phyloP scores from a whole-genome alignment of 495 filamentous ascomycete genomes.

The Lepraria neglecta region DNA sequence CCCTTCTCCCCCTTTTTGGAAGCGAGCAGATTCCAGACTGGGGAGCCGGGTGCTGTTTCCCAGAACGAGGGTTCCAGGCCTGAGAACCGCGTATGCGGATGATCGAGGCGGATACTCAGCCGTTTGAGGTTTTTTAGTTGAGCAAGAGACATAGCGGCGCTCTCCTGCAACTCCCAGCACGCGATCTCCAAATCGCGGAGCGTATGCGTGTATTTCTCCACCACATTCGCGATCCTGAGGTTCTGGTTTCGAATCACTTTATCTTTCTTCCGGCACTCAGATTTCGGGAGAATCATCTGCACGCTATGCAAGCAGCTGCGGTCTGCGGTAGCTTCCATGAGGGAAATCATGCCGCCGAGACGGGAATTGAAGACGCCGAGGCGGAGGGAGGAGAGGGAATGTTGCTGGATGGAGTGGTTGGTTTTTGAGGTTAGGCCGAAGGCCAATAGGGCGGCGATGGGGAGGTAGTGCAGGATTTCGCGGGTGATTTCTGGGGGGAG shows the following conservation, averaged over 20 bases:
- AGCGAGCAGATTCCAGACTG: constrained; percentile 34
- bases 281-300: constrained; percentile 16
- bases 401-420: constrained; percentile 31
- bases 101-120: constrained; percentile 32
- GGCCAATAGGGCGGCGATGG: constrained; percentile 31
- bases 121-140: constrained; percentile 14
- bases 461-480: constrained; percentile 35
- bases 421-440: constrained; percentile 35
- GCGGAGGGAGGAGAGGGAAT: constrained; percentile 30
- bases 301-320: constrained; percentile 16
- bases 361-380: constrained; percentile 36
- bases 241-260: constrained; percentile 19
- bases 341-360: constrained; percentile 32
- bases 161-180: constrained; percentile 21
- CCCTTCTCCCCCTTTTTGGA: constrained; percentile 18
- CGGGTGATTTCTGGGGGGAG: constrained; percentile 36
- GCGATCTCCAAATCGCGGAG: constrained; percentile 30
- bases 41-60: constrained; percentile 30
- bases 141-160: constrained; percentile 2
- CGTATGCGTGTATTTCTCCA: constrained; percentile 24
- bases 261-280: constrained; percentile 13
- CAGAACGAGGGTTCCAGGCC: constrained; percentile 29
- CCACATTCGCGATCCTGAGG: constrained; percentile 4
- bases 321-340: constrained; percentile 30
- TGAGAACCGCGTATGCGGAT: constrained; percentile 35